Evolutionary conservation across 108 stramenopile genomes (phyloP), one percentile per base, ranked within the genome.

Genomic region (Fistulifera pelliculosa): DNA sequence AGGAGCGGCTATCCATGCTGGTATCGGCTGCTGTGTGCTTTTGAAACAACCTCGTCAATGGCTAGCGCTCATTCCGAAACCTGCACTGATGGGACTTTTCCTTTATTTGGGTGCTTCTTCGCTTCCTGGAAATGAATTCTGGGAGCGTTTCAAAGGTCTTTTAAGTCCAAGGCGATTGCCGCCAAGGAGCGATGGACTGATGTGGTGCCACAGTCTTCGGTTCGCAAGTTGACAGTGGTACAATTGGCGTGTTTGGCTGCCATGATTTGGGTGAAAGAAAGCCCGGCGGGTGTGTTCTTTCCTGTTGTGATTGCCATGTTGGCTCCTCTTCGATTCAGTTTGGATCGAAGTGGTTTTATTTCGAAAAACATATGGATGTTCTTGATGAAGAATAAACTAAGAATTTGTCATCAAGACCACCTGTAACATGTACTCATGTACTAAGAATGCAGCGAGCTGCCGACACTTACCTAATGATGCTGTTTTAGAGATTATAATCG

Each of bases 51-150:
- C 80, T 18, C 67, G 90, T n/a, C 47, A 70, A n/a, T 48, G 79
- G n/a, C 62, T 87, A 42, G 77, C 81, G 4, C 76, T 77, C 38
- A 70, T 85, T 21, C 81, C 79, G 14, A 62, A 76, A 38, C 71
- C 90, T 15, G 90, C 86, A 21, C 57, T 89, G 19, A 82, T 76
- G 68, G 91, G 91, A 22, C 49, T 93, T 41, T 93, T 93, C 69
- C 52, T 93, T 52, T 93, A 81, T 66, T 65, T 93, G 27, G 91
- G 91, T 41, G 70, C 63, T 41, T 64, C 77, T 18, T 70, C 85
- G 2, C 57, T 93, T 27, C 76, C 69, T 54, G 88, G 85, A 21
- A 90, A 85, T 49, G 81, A 93, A 64, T 66, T 93, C 75, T 84
- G 78, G 81, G 85, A 87, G 39, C 73, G 91, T 4, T 70, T 83